These are phyloP conservation scores for Dothiorella sarmentorum DNA, from an alignment of 2,329 filamentous ascomycete genomes.

Conservation along the genomic window DNA sequence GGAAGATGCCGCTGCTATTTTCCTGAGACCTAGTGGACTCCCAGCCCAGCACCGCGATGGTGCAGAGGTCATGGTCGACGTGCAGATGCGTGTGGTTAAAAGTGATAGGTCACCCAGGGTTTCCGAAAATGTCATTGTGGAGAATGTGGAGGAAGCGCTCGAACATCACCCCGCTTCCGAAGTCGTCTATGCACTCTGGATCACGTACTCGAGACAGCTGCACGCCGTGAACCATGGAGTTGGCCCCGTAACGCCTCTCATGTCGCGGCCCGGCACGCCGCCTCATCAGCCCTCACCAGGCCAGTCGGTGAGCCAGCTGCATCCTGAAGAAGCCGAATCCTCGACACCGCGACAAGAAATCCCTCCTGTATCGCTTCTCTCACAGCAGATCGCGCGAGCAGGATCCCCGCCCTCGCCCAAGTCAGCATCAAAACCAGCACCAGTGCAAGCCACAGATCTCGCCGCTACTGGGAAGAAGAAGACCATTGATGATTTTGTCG, in stretches of 20 bases:
- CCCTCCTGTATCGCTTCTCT: slow-evolving; percentile 46
- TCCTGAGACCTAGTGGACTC: slow-evolving; percentile 79
- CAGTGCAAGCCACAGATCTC: not conserved
- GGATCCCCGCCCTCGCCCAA: slow-evolving; percentile 21
- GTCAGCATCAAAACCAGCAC: not conserved
- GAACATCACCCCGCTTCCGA: slow-evolving; percentile 54
- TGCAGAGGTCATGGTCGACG: slow-evolving; percentile 85
- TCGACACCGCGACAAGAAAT: slow-evolving; percentile 31
- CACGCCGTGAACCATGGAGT: slow-evolving; percentile 67
- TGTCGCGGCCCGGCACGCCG: slow-evolving; percentile 66
- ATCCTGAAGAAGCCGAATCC: slow-evolving; percentile 35
- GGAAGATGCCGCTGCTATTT: slow-evolving; percentile 70
- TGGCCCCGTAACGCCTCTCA: slow-evolving; percentile 60
- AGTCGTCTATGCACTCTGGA: slow-evolving; percentile 91
- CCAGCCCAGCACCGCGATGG: slow-evolving; percentile 86
- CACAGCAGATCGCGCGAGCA: slow-evolving; percentile 50
- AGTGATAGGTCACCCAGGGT: slow-evolving; percentile 59
- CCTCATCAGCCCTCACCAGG: slow-evolving; percentile 76
- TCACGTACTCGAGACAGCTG: slow-evolving; percentile 91
- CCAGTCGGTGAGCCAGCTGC: slow-evolving; percentile 51
- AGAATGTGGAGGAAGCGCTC: slow-evolving; percentile 54
- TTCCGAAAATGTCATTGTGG: slow-evolving; percentile 62
- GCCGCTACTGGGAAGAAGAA: slow-evolving; percentile 56
- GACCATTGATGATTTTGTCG: slow-evolving; percentile 82
- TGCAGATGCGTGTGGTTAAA: slow-evolving; percentile 94